Evolutionary conservation across 2,329 filamentous ascomycete species (phyloP).

Genomic region (Ilyonectria sp.): DNA sequence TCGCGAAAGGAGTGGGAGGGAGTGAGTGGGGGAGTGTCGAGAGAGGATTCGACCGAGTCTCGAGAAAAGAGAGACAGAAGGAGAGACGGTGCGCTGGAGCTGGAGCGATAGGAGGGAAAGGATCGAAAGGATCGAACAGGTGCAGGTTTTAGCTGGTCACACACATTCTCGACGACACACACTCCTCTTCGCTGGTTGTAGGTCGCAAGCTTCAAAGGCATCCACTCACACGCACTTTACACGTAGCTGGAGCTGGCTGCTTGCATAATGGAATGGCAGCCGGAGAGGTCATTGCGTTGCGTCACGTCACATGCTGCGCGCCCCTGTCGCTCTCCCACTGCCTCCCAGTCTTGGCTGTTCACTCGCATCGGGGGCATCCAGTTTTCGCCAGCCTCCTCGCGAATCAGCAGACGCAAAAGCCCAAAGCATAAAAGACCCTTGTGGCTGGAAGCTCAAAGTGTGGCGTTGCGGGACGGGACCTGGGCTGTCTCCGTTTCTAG

Average conservation of each 20-base stretch:
- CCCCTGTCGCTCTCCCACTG: neutral
- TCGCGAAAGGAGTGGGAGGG: neutral
- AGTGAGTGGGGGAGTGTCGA: neutral
- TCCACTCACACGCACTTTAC: neutral
- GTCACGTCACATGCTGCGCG: conserved; percentile 31
- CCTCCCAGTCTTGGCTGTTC: neutral
- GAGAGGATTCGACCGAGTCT: neutral
- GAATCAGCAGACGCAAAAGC: neutral
- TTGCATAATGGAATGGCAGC: neutral
- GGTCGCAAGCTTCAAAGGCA: conserved; percentile 1
- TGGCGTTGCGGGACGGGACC: conserved; percentile 19
- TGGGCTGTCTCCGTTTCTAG: too few relatives aligned
- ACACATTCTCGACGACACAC: conserved; percentile 3
- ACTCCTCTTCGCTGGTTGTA: conserved; percentile 2
- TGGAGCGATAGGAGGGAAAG: neutral
- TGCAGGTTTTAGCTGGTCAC: conserved; percentile 14
- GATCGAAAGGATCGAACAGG: neutral
- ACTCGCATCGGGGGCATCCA: neutral
- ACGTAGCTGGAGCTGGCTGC: neutral
- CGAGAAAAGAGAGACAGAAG: neutral
- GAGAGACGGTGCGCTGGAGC: too few relatives aligned
- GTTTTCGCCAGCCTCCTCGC: conserved; percentile 17
- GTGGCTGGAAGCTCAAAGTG: conserved; percentile 19
- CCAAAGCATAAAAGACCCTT: neutral
- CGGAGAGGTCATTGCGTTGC: conserved; percentile 29